Conservation (phyloP, 2,329 filamentous ascomycete genomes). For the Sclerotinia spermophila region DNA sequence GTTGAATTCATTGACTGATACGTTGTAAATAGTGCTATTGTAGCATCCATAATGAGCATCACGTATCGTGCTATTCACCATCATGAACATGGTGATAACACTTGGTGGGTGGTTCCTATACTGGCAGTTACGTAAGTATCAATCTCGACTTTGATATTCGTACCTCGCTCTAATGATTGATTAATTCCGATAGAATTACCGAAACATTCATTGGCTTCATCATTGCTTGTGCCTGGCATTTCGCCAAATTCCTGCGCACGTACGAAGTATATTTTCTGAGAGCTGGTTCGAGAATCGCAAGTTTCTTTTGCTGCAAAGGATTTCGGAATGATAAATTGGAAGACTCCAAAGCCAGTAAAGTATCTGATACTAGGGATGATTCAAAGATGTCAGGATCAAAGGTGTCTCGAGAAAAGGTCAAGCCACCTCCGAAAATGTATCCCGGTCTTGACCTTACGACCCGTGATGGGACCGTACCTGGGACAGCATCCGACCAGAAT, state of each 20-base stretch:
- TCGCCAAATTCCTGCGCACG: neutral
- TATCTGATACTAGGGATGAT: neutral
- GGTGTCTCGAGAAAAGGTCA: neutral
- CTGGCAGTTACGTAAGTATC: neutral
- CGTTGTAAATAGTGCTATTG: neutral
- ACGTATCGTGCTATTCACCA: neutral
- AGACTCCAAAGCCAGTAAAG: neutral
- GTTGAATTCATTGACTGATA: neutral
- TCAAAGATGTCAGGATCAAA: neutral
- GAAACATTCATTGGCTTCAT: neutral
- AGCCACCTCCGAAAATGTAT: neutral
- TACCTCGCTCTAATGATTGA: neutral
- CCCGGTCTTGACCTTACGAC: neutral
- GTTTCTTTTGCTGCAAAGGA: neutral
- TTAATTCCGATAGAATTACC: neutral
- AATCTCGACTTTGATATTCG: neutral
- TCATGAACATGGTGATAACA: neutral
- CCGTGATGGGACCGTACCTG: neutral
- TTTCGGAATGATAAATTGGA: neutral
- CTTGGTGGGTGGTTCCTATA: neutral
- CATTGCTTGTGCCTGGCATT: neutral
- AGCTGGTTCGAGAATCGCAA: neutral
- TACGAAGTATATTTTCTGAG: neutral
- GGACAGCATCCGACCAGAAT: neutral
- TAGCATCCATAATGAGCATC: neutral